phyloP scores from a whole-genome alignment of 1,284 basidiomycete species.

The Ceratorhiza oryzae-sativae region DNA sequence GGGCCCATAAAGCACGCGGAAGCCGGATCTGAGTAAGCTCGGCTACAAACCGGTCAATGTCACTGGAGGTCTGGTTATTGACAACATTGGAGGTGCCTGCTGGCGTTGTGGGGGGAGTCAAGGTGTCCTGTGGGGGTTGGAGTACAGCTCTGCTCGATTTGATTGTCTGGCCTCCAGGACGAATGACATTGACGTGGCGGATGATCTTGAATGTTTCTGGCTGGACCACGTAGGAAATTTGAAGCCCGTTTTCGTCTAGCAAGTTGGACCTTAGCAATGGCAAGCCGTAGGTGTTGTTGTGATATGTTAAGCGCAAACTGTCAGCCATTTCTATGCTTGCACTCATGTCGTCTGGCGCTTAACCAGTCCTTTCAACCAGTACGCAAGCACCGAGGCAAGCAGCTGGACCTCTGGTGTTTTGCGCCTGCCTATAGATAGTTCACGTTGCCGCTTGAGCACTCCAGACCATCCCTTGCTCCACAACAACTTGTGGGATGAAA shows the following conservation, averaged over 20 bases:
- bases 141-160: neutral
- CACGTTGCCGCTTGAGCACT: neutral
- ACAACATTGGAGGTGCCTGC: neutral
- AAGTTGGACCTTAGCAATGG: neutral
- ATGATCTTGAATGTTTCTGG: neutral
- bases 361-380: neutral
- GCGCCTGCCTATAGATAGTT: neutral
- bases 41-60: neutral
- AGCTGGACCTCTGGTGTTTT: neutral
- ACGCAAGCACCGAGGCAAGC: neutral
- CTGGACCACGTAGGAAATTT: neutral
- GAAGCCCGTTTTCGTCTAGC: neutral
- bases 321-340: neutral
- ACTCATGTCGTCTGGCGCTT: slow-evolving; percentile 21
- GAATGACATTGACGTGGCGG: neutral
- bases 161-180: neutral
- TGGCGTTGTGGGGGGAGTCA: neutral
- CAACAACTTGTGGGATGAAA: neutral
- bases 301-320: neutral
- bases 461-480: neutral
- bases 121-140: neutral
- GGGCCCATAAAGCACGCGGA: neutral
- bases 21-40: neutral
- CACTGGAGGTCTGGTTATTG: neutral
- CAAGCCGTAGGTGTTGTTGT: neutral